Conservation (phyloP, 129 eudicot genomes). For the Chrysanthemum makinoi region DNA sequence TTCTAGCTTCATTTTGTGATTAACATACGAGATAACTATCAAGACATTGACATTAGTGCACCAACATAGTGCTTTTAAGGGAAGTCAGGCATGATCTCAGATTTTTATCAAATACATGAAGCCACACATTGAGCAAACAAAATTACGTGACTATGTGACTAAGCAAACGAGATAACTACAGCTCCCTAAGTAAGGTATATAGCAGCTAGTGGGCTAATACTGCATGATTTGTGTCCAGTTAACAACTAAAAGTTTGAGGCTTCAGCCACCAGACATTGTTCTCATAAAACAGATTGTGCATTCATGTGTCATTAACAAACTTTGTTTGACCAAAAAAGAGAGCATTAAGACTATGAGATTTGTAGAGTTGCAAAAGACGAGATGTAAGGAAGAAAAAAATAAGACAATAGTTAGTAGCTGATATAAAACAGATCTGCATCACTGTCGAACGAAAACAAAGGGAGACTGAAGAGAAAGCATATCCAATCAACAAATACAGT, state of each 20-base stretch:
- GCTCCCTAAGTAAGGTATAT: neutral
- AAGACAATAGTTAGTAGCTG: too few species aligned
- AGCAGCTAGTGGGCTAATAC: neutral
- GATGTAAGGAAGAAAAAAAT: too few species aligned
- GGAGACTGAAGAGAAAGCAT: too few species aligned
- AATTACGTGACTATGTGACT: neutral
- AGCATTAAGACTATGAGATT: too few species aligned
- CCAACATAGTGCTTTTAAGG: neutral
- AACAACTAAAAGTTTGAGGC: neutral
- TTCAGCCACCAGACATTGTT: neutral
- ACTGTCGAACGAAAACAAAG: too few species aligned
- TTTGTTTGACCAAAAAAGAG: neutral
- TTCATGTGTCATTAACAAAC: neutral
- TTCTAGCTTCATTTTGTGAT: neutral
- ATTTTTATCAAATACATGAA: neutral
- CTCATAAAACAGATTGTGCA: neutral
- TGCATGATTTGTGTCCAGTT: neutral
- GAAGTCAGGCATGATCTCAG: neutral
- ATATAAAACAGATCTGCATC: too few species aligned
- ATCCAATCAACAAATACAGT: too few species aligned
- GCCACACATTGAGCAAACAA: neutral
- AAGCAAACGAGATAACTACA: neutral
- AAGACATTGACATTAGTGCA: neutral
- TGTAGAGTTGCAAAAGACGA: too few species aligned
- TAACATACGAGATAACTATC: neutral